Base-by-base conservation (phyloP, 163 green algal genomes). In the Volvox carteri region DNA sequence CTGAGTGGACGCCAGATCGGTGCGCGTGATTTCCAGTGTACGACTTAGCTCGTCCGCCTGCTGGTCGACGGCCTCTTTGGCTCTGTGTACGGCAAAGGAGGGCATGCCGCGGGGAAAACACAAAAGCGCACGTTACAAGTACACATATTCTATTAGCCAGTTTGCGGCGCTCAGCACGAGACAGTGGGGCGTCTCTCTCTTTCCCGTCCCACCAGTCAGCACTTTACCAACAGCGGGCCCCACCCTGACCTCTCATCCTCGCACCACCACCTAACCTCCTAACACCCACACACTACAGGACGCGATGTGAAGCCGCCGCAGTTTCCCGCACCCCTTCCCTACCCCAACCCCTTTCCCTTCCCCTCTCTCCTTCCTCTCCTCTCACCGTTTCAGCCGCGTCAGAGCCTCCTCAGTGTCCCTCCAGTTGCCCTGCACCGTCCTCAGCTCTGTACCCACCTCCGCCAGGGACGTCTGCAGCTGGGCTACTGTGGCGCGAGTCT, bases 401-500 rank as follows among this genome's bases (percentile, higher is more conserved):
- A 88, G 67, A 8, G 60, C 67, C 11, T 72, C 67, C 67, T 73
- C 41, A 14, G 23, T 37, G 1, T 30, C 67, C 81, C 67, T 30
- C 21, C 50, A 21, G 4, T 6, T n/a, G 2, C 14, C 48, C 67
- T 74, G 48, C 23, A 35, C 14, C 30, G 2, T 35, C 67, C 25
- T 16, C 81, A 56, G 33, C 21, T 3, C 14, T 48, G 37, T 73
- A 19, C 28, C 48, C 5, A n/a, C 23, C 18, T 50, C 67, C 35
- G 46, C 67, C 48, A 88, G 81, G 7, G 35, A 42, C 46, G 19
- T 39, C 81, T 88, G 67, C 18, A 88, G 67, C 12, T 65, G 52
- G 62, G 4, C 9, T 3, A 25, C 81, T 19, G 30, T 23, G 21
- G 33, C 16, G 48, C 81, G 67, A 3, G 48, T 73, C 37, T 70